Conservation (phyloP, 805 yeast genomes). For the Kodamaea laetipori region DNA sequence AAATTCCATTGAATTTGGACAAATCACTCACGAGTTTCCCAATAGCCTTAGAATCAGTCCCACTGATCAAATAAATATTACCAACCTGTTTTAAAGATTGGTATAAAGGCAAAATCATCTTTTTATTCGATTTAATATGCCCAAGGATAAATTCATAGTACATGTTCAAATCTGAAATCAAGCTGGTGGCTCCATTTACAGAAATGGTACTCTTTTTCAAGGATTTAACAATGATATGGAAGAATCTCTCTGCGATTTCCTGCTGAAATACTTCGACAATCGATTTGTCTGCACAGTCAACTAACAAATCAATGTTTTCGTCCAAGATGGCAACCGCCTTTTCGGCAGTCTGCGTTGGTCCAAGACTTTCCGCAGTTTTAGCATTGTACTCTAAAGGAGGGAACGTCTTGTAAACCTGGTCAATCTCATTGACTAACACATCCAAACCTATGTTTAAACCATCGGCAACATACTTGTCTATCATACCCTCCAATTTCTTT, state of each 20-base stretch:
- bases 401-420: slow-evolving; percentile 54
- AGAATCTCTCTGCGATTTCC: slow-evolving; percentile 88
- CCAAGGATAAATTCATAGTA: slow-evolving; percentile 67
- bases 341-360: slow-evolving; percentile 62
- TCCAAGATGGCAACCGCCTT: slow-evolving; percentile 63
- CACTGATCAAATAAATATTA: slow-evolving; percentile 72
- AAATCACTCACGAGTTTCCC: slow-evolving; percentile 83
- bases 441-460: slow-evolving; percentile 93
- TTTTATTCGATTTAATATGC: slow-evolving; percentile 56
- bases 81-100: slow-evolving; percentile 83
- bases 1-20: slow-evolving; percentile 83
- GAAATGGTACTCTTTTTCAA: slow-evolving; percentile 73
- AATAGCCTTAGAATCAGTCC: slow-evolving; percentile 74
- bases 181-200: slow-evolving; percentile 76
- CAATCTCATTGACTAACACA: slow-evolving; percentile 80
- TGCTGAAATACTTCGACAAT: slow-evolving; percentile 92
- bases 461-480: slow-evolving; percentile 89
- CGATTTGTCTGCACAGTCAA: slow-evolving; percentile 82
- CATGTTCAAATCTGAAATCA: slow-evolving; percentile 79
- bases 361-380: slow-evolving; percentile 23
- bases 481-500: slow-evolving; percentile 73
- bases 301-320: slow-evolving; percentile 70
- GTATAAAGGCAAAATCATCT: slow-evolving; percentile 72
- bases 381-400: slow-evolving; percentile 63
- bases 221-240: slow-evolving; percentile 71